Conservation (phyloP, 1,284 basidiomycete genomes). For the Mixia osmundae region DNA sequence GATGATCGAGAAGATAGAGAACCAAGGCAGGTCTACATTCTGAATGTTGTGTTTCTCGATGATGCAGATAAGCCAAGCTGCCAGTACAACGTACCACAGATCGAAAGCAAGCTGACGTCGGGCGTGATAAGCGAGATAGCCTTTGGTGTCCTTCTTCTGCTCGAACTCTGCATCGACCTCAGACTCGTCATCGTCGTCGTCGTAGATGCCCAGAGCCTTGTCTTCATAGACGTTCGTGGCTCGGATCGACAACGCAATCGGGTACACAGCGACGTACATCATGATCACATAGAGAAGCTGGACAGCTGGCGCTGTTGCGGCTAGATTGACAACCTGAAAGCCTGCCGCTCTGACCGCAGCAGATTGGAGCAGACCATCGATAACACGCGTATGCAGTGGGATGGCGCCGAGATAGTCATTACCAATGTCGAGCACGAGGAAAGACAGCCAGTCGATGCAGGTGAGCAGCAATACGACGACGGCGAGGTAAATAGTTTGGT, state of each 20-base stretch:
- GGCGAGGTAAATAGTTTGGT: constrained; percentile 9
- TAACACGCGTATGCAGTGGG: constrained; percentile 30
- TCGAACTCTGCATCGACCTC: constrained; percentile 8
- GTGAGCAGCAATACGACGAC: constrained; percentile 8
- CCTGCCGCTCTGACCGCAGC: constrained; percentile 65
- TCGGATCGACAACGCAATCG: constrained; percentile 39
- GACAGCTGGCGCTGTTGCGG: constrained; percentile 53
- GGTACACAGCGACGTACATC: constrained; percentile 26
- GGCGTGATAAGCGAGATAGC: constrained; percentile 37
- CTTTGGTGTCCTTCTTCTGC: constrained; percentile 2
- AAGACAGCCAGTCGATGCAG: constrained; percentile 61
- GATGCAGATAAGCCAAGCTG: constrained; percentile 52
- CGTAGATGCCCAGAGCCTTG: constrained; percentile 21
- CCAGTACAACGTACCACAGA: constrained; percentile 21
- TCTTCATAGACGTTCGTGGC: constrained; percentile 90
- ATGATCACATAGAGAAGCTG: constrained; percentile 53
- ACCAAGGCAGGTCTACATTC: constrained; percentile 36
- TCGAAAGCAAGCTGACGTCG: constrained; percentile 70
- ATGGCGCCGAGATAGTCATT: constrained; percentile 45
- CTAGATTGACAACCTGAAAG: constrained; percentile 48
- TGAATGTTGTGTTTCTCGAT: constrained; percentile 40
- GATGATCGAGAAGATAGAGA: constrained; percentile 44
- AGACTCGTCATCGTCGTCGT: constrained; percentile 6
- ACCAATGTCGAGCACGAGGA: constrained; percentile 69
- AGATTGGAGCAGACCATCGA: constrained; percentile 24